Evolutionary conservation across 345 rosid genomes (phyloP).

Genomic region (Hirschfeldia incana): DNA sequence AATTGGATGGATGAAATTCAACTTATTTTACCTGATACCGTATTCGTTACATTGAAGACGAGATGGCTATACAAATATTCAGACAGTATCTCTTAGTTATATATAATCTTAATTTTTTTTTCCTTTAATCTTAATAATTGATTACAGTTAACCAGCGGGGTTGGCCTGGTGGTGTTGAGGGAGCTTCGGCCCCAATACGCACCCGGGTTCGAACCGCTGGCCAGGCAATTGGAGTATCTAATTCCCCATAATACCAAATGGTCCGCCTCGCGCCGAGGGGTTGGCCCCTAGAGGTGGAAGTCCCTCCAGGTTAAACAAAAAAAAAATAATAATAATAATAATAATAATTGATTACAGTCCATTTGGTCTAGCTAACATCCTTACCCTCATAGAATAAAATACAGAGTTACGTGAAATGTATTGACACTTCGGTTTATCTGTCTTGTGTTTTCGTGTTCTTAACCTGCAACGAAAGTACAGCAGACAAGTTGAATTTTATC

Average conservation of each 20-base stretch:
- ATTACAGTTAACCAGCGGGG: too few relatives aligned
- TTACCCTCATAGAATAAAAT: not conserved
- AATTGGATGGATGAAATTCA: conserved; percentile 16
- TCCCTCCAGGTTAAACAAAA: too few relatives aligned
- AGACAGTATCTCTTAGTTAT: not conserved
- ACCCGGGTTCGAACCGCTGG: too few relatives aligned
- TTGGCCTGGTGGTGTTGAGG: too few relatives aligned
- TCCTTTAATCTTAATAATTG: not conserved
- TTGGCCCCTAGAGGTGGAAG: too few relatives aligned
- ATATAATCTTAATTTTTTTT: not conserved
- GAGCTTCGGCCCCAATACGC: too few relatives aligned
- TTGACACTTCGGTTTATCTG: not conserved
- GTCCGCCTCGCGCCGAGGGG: too few relatives aligned
- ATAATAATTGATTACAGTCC: not conserved
- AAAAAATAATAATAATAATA: too few relatives aligned
- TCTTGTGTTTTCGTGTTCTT: not conserved
- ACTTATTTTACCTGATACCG: not conserved
- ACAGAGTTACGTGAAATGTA: conserved; percentile 22
- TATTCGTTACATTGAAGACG: not conserved
- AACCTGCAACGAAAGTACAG: conserved; percentile 1
- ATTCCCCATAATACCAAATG: too few relatives aligned
- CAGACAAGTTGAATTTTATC: conserved; percentile 17
- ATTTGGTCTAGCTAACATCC: not conserved
- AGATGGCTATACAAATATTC: not conserved
- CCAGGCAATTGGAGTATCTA: too few relatives aligned